Evolutionary conservation across 208 protist species (phyloP), one percentile per base, ranked within the genome.

Genomic region (Tritrichomonas musculus): DNA sequence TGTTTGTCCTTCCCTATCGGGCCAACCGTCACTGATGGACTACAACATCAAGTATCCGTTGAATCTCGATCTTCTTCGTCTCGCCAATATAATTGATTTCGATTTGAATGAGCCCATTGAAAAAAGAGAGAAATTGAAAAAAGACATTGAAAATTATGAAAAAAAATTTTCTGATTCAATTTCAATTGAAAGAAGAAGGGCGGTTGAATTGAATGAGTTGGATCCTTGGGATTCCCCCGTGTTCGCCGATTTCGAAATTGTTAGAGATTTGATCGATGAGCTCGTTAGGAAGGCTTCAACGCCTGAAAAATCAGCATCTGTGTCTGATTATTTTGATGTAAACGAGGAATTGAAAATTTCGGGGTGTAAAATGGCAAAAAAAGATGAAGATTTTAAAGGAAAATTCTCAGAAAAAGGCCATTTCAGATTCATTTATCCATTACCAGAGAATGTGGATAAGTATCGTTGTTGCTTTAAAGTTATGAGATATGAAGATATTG

Each of bases 1-100:
- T 94, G 94, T 93, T 92, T 92, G 72, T 4, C 94, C 94, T 25
- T 94, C 94, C 30, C 36, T 94, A 33, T 93, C 47, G 8, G 41
- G 41, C 1, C n/a, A 25, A n/a, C 20, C 47, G 17, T 82, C 73
- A 0, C 47, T n/a, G 30, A 8, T 82, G 11, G 73, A 82, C 20
- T 20, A 82, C 8, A 36, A 82, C 41, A 47, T 82, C n/a, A 82
- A 82, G 30, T 44, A 47, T 14, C 73, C 73, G 11, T 14, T 82
- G 47, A 82, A 53, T 33, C 41, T 82, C n/a, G 73, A 82, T 30
- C 30, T 36, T 33, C 41, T 82, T 2, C n/a, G 73, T 8, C 20
- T 50, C 1, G 47, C 50, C 25, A 50, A 82, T 8, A 82, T 50
- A 4, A n/a, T 47, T n/a, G n/a, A 82, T 1, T 11, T 20, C 30